Percentiles rank a stretch among this genome's conserved stretches.
Evolutionary conservation across 2,329 filamentous ascomycete genomes (phyloP).

Genomic region (Sclerotinia borealis): DNA sequence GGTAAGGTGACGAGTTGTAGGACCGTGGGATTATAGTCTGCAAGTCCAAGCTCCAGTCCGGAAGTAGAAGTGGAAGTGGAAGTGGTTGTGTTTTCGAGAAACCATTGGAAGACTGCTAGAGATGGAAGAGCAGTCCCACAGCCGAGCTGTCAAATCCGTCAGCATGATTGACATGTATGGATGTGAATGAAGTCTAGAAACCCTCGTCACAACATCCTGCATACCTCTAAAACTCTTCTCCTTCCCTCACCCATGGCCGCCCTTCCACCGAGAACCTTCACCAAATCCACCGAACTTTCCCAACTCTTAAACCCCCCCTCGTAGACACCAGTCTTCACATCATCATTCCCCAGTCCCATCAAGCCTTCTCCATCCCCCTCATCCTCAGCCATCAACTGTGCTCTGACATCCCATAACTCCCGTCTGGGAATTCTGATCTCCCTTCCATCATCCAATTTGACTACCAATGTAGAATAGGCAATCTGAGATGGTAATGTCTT

Average conservation of each 20-base stretch:
- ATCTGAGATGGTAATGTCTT: slow-evolving; percentile 64
- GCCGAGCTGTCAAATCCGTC: slow-evolving; percentile 50
- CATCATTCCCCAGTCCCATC: slow-evolving; percentile 56
- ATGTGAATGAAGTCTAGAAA: not conserved
- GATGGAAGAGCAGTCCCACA: slow-evolving; percentile 73
- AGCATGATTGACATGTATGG: not conserved
- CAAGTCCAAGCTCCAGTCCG: slow-evolving; percentile 55
- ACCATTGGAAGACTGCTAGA: slow-evolving; percentile 62
- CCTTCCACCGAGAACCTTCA: slow-evolving; percentile 45
- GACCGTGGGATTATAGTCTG: slow-evolving; percentile 76
- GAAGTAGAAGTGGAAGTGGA: slow-evolving; percentile 1
- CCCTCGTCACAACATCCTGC: slow-evolving; percentile 4
- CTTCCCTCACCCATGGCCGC: slow-evolving; percentile 6
- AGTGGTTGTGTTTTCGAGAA: slow-evolving; percentile 29
- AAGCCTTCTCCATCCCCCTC: slow-evolving; percentile 51
- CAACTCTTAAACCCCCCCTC: slow-evolving; percentile 87
- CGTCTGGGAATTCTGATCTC: slow-evolving; percentile 58
- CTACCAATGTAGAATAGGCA: slow-evolving; percentile 56
- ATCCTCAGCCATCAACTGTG: slow-evolving; percentile 74
- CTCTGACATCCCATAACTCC: slow-evolving; percentile 74
- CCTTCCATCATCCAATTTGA: slow-evolving; percentile 53
- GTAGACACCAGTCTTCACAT: slow-evolving; percentile 76
- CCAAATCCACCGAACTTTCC: slow-evolving; percentile 78
- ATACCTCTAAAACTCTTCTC: slow-evolving; percentile 30
- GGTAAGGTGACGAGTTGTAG: slow-evolving; percentile 73